Evolutionary conservation across 192 early-diverging fungal genomes (phyloP), one percentile per base, ranked within the genome.

Genomic region (Linnemannia hyalina): DNA sequence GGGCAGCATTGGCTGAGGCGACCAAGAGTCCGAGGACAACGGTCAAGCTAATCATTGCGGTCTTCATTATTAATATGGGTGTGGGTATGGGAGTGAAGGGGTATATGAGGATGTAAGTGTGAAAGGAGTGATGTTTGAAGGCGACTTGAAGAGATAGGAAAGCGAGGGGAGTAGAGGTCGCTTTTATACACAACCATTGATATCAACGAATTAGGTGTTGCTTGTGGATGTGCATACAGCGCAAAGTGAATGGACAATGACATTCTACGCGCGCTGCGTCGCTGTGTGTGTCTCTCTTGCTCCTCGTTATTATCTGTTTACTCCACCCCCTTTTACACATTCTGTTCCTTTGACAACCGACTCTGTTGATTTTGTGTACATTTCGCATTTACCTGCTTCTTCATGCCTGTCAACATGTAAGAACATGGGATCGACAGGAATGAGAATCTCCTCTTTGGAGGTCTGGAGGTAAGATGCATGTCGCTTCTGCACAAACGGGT

Each of bases 1-100:
- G 79, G 9, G 57, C 69, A 9, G 77, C 73, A 29, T 36, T 55
- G 46, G 23, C 44, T 6, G 77, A 20, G 18, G 20, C 46, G 77
- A 84, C 54, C 73, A 84, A 63, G 18, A 84, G 82, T 69, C 77
- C 82, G 55, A 84, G 29, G 82, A 79, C 82, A 26, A 65, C 47
- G 6, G 73, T 68, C 73, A 84, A 71, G 73, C 76, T 79, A 29
- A 84, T n/a, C 54, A 79, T n/a, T 8, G 65, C 35, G 77, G 42
- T 75, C 77, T 82, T 82, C 81, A 82, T 82, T 26, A n/a, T 77
- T 68, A 49, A 68, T 26, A 26, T 57, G 42, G 38, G 40, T 69
- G 70, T 71, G 32, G 29, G 68, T 79, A 38, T 68, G 20, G 32
- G 49, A 26, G n/a, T 47, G 22, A 44, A 8, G 81, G 44, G 68